Base-by-base conservation (phyloP, 2,329 filamentous ascomycete species). In the Teratosphaeria viscida region DNA sequence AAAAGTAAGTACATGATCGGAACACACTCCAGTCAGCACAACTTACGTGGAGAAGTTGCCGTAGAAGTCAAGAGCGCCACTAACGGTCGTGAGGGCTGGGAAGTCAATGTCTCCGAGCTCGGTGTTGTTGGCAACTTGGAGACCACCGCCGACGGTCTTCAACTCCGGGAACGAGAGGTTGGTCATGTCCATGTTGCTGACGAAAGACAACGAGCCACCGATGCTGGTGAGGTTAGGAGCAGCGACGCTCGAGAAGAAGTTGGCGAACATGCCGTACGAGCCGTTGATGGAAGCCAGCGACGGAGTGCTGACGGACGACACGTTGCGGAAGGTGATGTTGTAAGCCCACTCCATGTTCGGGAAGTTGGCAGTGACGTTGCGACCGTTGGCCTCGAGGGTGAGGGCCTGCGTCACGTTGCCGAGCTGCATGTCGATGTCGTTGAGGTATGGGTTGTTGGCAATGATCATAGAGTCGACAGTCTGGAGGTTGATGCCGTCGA, bases 101-200 rank as follows among this genome's bases (percentile, higher is more conserved):
- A 97, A 88, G 64, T 82, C 75, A 59, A 96, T 80, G 62, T 78
- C 73, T 60, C 76, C 67, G 37, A 96, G 82, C 59, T 80, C 78
- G 62, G 90, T 89, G 86, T 97, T 96, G 84, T 96, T 95, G 76
- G 89, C 87, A 71, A 99, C 84, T 67, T 88, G 85, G 73, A 95
- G 83, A 73, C 88, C 90, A 78, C 90, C 92, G 66, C 82, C 84
- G 69, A 96, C 82, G 58, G 77, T 81, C 65, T 79, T 81, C 54
- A 97, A 81, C 26, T 72, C 54, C 55, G 88, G 86, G 76, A 95
- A 82, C 61, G 86, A 85, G 75, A 96, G 81, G 82, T 95, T 96
- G 72, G 77, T 76, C 62, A 87, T 70, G 63, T 79, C 68, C 63
- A 74, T 68, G 78, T 85, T 85, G 75, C 77, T 77, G 66, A 79